Conservation (phyloP, 2,329 filamentous ascomycete species). For the Acrodontium crateriforme region DNA sequence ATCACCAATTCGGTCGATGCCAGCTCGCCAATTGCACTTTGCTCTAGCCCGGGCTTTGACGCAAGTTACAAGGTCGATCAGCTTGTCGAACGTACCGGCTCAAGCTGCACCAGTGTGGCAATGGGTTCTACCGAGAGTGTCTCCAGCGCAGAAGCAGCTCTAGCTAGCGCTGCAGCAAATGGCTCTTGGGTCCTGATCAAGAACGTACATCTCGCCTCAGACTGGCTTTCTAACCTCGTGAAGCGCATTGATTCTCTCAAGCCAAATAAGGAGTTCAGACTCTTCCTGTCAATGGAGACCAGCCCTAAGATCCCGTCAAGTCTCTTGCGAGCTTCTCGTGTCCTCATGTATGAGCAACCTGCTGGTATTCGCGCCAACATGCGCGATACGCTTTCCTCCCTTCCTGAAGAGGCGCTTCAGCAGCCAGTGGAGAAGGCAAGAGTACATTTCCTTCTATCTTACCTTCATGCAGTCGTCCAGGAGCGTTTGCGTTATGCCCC, state of each 20-base stretch:
- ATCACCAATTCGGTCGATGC: conserved; percentile 76
- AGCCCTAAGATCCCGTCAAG: conserved; percentile 96
- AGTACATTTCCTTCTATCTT: conserved; percentile 80
- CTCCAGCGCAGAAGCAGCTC: conserved; percentile 86
- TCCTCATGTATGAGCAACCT: conserved; percentile 96
- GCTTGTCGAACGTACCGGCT: conserved; percentile 69
- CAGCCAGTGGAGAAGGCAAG: conserved; percentile 81
- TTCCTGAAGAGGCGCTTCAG: conserved; percentile 46
- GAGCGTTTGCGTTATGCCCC: conserved; percentile 90
- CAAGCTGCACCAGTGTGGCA: conserved; percentile 88
- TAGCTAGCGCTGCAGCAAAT: conserved; percentile 78
- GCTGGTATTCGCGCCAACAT: conserved; percentile 94
- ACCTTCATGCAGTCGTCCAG: conserved; percentile 91
- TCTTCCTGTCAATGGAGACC: conserved; percentile 97
- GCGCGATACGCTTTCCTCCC: conserved; percentile 86
- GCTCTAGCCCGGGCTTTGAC: conserved; percentile 92
- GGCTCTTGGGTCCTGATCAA: conserved; percentile 97
- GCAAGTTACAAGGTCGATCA: conserved; percentile 98
- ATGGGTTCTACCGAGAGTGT: conserved; percentile 97
- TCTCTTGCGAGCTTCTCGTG: conserved; percentile 77
- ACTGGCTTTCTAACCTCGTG: conserved; percentile 93
- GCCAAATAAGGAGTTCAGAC: conserved; percentile 78
- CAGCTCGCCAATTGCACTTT: conserved; percentile 74
- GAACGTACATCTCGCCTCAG: conserved; percentile 92
- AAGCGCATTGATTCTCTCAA: conserved; percentile 94